Conservation (phyloP, 2,329 filamentous ascomycete species). For the Penicillium hesseltinei region DNA sequence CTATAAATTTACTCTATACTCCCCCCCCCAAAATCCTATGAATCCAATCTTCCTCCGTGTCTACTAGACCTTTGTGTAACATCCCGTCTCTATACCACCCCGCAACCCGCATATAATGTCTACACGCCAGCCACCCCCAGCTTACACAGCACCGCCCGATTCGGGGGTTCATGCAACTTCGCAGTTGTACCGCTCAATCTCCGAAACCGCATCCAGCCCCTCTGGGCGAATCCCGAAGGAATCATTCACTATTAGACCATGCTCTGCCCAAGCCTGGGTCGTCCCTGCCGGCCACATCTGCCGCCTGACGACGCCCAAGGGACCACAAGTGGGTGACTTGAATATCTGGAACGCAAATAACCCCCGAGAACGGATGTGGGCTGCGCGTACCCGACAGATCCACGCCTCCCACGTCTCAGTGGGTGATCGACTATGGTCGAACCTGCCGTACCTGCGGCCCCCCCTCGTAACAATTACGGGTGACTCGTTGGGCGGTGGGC, state of each 20-base stretch:
- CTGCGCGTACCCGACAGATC: slow-evolving; percentile 72
- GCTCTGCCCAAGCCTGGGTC: slow-evolving; percentile 71
- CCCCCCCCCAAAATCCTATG: not conserved
- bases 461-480: slow-evolving; percentile 68
- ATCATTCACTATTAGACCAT: slow-evolving; percentile 66
- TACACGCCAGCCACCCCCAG: slow-evolving; percentile 37
- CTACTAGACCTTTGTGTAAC: not conserved
- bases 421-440: slow-evolving; percentile 74
- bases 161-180: slow-evolving; percentile 39
- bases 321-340: slow-evolving; percentile 78
- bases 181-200: slow-evolving; percentile 38
- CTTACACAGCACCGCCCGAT: slow-evolving; percentile 38
- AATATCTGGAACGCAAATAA: slow-evolving; percentile 79
- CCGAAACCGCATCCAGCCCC: slow-evolving; percentile 32
- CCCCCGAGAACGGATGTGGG: slow-evolving; percentile 80
- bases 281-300: slow-evolving; percentile 67
- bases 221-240: slow-evolving; percentile 33
- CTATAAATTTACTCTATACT: not conserved
- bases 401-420: slow-evolving; percentile 72
- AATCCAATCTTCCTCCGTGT: not conserved
- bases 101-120: slow-evolving; percentile 22
- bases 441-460: slow-evolving; percentile 72
- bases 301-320: slow-evolving; percentile 71
- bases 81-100: not conserved
- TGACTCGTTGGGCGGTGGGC: slow-evolving; percentile 58